Conservation (phyloP, 1,284 basidiomycete genomes). For the Phaffia rhodozyma region DNA sequence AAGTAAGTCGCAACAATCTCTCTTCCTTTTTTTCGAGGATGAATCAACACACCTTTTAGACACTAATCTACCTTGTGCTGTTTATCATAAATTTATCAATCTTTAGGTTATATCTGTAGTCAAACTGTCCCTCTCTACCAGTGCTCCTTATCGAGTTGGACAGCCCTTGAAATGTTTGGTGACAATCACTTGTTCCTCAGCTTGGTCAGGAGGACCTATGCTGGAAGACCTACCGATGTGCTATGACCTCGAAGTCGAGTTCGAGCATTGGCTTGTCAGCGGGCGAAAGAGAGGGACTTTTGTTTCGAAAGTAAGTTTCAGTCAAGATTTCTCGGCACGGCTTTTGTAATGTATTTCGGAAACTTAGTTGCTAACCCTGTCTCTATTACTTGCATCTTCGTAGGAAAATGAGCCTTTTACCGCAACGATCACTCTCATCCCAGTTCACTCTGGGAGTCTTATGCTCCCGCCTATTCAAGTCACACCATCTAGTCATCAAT, state of each 20-base stretch:
- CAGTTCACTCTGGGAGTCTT: conserved; percentile 10
- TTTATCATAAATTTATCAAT: background rate
- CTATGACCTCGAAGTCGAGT: conserved; percentile 15
- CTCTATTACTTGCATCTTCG: background rate
- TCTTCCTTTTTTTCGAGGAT: background rate
- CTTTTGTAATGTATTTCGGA: too few species aligned
- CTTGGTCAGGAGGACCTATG: conserved; percentile 3
- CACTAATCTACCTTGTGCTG: background rate
- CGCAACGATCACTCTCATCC: conserved; percentile 11
- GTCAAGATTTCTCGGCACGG: background rate
- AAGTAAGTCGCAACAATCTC: background rate
- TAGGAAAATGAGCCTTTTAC: conserved; percentile 3
- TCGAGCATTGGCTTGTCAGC: conserved; percentile 14
- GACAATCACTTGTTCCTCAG: conserved; percentile 6
- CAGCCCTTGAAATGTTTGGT: conserved; percentile 1
- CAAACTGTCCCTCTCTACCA: background rate
- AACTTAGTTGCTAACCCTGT: background rate
- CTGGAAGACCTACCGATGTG: conserved; percentile 1
- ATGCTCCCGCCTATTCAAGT: conserved; percentile 8
- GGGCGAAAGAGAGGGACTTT: conserved; percentile 15
- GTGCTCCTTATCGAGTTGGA: conserved; percentile 2
- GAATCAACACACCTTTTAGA: background rate
- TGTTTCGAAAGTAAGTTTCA: background rate
- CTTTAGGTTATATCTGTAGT: conserved; percentile 7
- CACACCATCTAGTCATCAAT: background rate